These are phyloP conservation scores for Psilocybe cyanescens DNA, from an alignment of 768 basidiomycete genomes.

Conservation along the genomic window DNA sequence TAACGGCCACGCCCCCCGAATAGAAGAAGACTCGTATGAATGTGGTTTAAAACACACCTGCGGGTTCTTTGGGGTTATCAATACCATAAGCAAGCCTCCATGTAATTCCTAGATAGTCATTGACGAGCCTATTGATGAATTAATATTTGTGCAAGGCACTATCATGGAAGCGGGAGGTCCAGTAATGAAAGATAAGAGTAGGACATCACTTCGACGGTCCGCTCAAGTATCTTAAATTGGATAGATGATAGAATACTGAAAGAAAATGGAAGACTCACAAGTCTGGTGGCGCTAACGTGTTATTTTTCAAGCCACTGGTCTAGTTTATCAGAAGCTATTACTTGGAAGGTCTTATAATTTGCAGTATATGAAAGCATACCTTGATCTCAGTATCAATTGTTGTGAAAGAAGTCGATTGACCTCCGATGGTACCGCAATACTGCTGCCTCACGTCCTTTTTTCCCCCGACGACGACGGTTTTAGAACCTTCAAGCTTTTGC, in stretches of 20 bases:
- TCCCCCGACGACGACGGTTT: slow-evolving; percentile 59
- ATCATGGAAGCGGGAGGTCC: background rate
- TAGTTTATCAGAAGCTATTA: slow-evolving; percentile 20
- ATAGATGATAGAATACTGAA: background rate
- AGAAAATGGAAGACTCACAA: slow-evolving; percentile 41
- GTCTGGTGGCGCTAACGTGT: slow-evolving; percentile 61
- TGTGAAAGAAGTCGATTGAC: slow-evolving; percentile 61
- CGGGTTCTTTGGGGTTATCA: slow-evolving; percentile 52
- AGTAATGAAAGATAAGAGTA: background rate
- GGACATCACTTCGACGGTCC: background rate
- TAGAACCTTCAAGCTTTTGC: slow-evolving; percentile 58
- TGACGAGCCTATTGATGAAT: slow-evolving; percentile 43
- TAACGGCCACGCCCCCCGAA: background rate
- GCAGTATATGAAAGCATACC: slow-evolving; percentile 26
- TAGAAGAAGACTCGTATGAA: background rate
- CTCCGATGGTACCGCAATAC: slow-evolving; percentile 65
- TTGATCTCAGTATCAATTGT: slow-evolving; percentile 65
- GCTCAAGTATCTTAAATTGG: background rate
- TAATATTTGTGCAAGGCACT: background rate
- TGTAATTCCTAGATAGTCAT: slow-evolving; percentile 61
- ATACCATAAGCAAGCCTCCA: slow-evolving; percentile 66
- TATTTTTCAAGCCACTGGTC: slow-evolving; percentile 57
- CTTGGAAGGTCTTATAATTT: background rate
- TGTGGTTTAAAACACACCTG: slow-evolving; percentile 41
- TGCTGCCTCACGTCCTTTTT: slow-evolving; percentile 51